phyloP scores from a whole-genome alignment of 345 rosid species.

The Syzygium grande region DNA sequence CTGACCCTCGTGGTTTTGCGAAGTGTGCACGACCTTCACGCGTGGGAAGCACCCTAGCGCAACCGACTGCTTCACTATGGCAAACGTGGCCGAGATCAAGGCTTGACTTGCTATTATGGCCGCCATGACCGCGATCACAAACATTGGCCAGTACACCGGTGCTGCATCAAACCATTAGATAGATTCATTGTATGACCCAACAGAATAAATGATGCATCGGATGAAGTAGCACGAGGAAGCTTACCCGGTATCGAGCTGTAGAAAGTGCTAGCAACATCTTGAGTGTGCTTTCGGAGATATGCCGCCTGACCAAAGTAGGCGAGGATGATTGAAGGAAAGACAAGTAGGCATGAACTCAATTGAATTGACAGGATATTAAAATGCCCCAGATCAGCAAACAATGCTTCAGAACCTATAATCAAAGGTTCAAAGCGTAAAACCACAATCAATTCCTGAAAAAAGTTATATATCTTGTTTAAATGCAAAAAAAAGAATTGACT shows the following conservation, averaged over 20 bases:
- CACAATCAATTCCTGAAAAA: background rate
- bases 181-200: background rate
- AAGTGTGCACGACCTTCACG: constrained; percentile 25
- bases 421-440: background rate
- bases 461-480: background rate
- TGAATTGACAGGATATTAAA: constrained; percentile 21
- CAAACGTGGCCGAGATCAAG: constrained; percentile 23
- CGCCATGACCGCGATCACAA: constrained; percentile 17
- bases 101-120: constrained; percentile 29
- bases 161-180: background rate
- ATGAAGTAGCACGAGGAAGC: background rate
- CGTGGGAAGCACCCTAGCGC: constrained; percentile 25
- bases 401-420: constrained; percentile 24
- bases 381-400: constrained; percentile 36
- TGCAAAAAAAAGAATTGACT: background rate
- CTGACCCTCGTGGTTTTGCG: constrained; percentile 14
- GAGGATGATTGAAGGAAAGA: constrained; percentile 17
- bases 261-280: background rate
- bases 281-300: constrained; percentile 8
- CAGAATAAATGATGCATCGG: background rate
- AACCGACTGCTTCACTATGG: constrained; percentile 23
- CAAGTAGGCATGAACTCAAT: constrained; percentile 13
- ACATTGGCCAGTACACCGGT: constrained; percentile 26
- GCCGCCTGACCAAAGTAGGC: constrained; percentile 26
- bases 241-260: constrained; percentile 20